Evolutionary conservation across 306 rosid species (phyloP), one percentile per base, ranked within the genome.

Genomic region (Oxytropis ochrocephala): DNA sequence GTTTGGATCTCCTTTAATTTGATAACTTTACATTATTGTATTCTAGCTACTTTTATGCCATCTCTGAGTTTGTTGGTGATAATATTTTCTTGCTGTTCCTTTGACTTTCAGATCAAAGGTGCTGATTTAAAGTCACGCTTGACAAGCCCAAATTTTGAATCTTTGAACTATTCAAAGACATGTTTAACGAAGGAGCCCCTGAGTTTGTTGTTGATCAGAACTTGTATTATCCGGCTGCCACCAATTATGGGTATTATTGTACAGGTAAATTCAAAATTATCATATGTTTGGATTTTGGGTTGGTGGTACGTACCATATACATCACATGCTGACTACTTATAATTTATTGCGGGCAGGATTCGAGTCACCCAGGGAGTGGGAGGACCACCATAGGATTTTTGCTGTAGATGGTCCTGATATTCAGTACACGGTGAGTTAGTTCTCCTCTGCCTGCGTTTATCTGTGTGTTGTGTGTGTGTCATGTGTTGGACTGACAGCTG

Each of bases 311-410:
- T 75, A 35, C 65, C 55, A 46, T 59, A 11, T 69, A 29, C 63
- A 49, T 57, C 17, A 39, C 30, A 24, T 12, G 3, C 3, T 75
- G 29, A 75, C 54, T 29, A 2, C 13, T 43, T 55, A 6, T 48
- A 44, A 29, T 46, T 77, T 39, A 27, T 51, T 69, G 44, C 66
- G 75, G 35, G 64, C 69, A 93, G 98, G 96, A 80, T 90, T 86
- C 84, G 98, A 90, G 69, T 76, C 98, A 79, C 96, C 98, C 30
- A 71, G 82, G 12, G 96, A 93, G 80, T 93, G 96, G 97, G 98
- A 90, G 96, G 97, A 93, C 84, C 93, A 88, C 83, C 79, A 73
- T 79, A 84, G 91, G 81, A 67, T 83, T 86, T 88, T 88, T 93
- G 96, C 91, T 74, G 75, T 72, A 77, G 97, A 93, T 86, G 94